Percentiles rank a stretch among this genome's conserved stretches.
These are phyloP conservation scores for Claviceps monticola DNA, from an alignment of 2,329 filamentous ascomycete genomes.

Conservation along the genomic window DNA sequence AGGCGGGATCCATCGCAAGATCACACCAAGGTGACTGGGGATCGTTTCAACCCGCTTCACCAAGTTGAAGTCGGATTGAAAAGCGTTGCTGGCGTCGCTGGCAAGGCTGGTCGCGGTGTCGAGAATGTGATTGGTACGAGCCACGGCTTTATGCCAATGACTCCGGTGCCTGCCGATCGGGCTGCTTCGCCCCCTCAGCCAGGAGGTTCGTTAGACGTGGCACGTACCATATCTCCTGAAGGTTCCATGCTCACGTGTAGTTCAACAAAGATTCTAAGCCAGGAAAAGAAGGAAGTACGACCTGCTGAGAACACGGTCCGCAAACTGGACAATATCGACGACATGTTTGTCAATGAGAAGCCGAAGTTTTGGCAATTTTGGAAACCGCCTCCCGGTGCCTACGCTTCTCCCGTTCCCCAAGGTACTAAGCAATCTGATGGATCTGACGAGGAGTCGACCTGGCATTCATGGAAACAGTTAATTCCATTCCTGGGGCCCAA, in stretches of 20 bases:
- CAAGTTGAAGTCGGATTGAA: conserved; percentile 38
- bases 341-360: conserved; percentile 32
- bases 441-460: conserved; percentile 31
- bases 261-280: conserved; percentile 16
- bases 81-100: conserved; percentile 26
- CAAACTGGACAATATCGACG: conserved; percentile 32
- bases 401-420: conserved; percentile 47
- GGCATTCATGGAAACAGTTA: conserved; percentile 33
- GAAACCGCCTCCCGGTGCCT: conserved; percentile 48
- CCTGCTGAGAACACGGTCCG: conserved; percentile 36
- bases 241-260: conserved; percentile 25
- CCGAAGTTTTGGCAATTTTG: conserved; percentile 49
- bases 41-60: conserved; percentile 21
- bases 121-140: conserved; percentile 39
- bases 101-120: conserved; percentile 33
- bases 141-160: conserved; percentile 35
- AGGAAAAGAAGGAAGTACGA: background rate
- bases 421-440: conserved; percentile 28
- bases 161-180: conserved; percentile 5
- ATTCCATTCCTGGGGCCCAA: conserved; percentile 36
- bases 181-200: conserved; percentile 8
- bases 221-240: conserved; percentile 22
- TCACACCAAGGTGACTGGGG: conserved; percentile 3
- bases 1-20: background rate
- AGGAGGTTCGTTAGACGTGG: conserved; percentile 18